Evolutionary conservation across 1,284 basidiomycete species (phyloP), one percentile per base, ranked within the genome.

Genomic region (Naganishia liquefaciens): DNA sequence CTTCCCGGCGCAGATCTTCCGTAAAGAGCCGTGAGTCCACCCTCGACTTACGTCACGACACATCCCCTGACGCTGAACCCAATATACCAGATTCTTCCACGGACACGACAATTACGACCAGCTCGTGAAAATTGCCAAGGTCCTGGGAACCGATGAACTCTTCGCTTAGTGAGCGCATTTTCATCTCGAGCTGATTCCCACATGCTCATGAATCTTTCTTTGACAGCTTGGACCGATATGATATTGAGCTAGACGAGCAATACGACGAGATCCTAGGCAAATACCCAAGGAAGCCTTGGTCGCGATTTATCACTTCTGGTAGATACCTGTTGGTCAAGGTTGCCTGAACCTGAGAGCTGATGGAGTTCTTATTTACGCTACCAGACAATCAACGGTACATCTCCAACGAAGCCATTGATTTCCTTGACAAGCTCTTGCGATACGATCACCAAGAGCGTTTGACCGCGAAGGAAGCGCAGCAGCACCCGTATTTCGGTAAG

Each of bases 81-180:
- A 17, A 42, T 15, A 10, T 52, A 50, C n/a, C 44, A 71, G 70
- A n/a, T 96, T 99, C 83, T 99, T 99, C 86, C 95, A 99, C 75
- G 95, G 95, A 15, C 94, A 97, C 77, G 94, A 98, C 80, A 99
- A 99, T 79, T 96, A 95, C 76, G 96, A 99, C 80, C 95, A 99
- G 77, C 82, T 99, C 54, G 95, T 98, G 74, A 98, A 97, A 82
- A 99, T 99, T 70, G 88, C 93, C 65, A 97, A 97, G 80, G 94
- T 99, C 54, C 84, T 99, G 60, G 95, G 95, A 23, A 98, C 95
- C 5, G 95, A 98, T 72, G 94, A 94, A 73, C 82, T 99, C 23
- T 96, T 92, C 77, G 83, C 87, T 55, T 79, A 79, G 76, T 76
- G 52, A 66, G 76, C 13, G 33, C 6, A 6, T 33, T 33, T 33